Conservation (phyloP, 1,284 basidiomycete genomes). For the Omphalotus olearius region DNA sequence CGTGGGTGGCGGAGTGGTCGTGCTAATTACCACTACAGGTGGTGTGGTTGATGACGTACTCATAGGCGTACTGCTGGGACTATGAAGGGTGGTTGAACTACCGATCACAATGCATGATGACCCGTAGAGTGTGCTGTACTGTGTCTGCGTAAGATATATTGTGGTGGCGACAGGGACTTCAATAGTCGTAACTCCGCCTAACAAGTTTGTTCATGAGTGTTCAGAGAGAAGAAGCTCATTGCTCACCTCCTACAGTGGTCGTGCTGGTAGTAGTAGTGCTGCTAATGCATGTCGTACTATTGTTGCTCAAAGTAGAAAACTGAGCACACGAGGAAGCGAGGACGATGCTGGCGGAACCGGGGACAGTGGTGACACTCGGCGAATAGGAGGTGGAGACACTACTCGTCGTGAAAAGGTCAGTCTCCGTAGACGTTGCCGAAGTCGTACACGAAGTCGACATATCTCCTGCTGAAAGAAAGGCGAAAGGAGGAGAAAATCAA, state of each 20-base stretch:
- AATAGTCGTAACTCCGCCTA: neutral
- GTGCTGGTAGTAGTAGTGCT: neutral
- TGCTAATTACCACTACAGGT: too few relatives aligned
- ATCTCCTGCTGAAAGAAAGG: neutral
- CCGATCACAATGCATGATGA: neutral
- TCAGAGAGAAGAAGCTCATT: neutral
- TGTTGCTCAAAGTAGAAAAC: neutral
- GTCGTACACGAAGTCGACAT: neutral
- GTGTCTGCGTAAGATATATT: neutral
- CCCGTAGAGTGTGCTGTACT: neutral
- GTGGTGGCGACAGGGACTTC: slow-evolving; percentile 1
- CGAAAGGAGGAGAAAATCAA: neutral
- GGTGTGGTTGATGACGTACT: too few relatives aligned
- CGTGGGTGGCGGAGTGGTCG: neutral
- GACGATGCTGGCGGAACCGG: neutral
- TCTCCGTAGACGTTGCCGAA: neutral
- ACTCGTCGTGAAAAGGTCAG: neutral
- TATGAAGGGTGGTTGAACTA: too few relatives aligned
- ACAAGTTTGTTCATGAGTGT: neutral
- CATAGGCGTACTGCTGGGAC: too few relatives aligned
- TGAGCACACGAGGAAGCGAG: neutral
- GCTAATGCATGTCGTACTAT: neutral
- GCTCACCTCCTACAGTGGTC: neutral
- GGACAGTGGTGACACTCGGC: neutral
- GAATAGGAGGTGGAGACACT: neutral